Evolutionary conservation across 2,329 filamentous ascomycete genomes (phyloP).

Genomic region (Penicillium polonicum): DNA sequence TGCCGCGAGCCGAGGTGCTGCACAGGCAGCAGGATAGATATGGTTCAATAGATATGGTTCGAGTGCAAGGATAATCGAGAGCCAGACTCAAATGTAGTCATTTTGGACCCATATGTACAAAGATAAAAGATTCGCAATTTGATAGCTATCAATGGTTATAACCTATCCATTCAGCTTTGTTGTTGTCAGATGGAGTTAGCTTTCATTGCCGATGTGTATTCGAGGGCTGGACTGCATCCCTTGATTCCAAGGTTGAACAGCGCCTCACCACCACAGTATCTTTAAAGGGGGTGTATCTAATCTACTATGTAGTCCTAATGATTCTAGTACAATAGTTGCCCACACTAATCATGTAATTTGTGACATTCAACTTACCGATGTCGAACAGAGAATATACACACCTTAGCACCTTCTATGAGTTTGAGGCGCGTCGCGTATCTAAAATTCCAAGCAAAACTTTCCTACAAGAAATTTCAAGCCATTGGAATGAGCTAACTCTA

Average conservation of each 20-base stretch:
- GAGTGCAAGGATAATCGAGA: not conserved
- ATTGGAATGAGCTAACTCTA: not conserved
- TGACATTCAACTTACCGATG: not conserved
- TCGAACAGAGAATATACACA: not conserved
- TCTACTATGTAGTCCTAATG: not conserved
- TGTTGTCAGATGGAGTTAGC: not conserved
- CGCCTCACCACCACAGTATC: not conserved
- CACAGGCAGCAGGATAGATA: not conserved
- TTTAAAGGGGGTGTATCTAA: not conserved
- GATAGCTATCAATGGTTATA: not conserved
- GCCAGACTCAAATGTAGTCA: not conserved
- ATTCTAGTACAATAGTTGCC: not conserved
- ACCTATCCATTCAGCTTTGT: not conserved
- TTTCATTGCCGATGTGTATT: not conserved
- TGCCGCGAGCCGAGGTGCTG: not conserved
- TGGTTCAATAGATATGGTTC: not conserved
- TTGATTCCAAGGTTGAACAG: not conserved
- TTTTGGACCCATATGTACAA: not conserved
- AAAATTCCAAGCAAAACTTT: not conserved
- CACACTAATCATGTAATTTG: not conserved
- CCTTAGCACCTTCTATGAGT: not conserved
- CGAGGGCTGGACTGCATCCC: not conserved
- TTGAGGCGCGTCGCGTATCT: not conserved
- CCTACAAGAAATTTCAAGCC: not conserved
- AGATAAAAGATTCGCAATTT: not conserved